Conservation (phyloP, 2,329 filamentous ascomycete species). For the Aspergillus sp. region DNA sequence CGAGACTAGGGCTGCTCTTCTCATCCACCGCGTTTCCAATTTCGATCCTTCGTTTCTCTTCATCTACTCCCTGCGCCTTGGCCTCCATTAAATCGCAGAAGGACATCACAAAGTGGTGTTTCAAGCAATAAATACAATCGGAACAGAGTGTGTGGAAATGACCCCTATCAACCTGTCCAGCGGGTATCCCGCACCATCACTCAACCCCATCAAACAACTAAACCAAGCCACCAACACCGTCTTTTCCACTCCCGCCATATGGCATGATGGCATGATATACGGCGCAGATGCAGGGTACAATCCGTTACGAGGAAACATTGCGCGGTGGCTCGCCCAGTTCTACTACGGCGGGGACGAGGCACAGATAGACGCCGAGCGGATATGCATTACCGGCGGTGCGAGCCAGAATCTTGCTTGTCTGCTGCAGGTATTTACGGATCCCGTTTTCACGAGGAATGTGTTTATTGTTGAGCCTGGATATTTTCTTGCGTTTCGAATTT, state of each 20-base stretch:
- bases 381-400: constrained; percentile 82
- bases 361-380: constrained; percentile 54
- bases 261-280: constrained; percentile 58
- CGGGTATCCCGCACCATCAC: not conserved
- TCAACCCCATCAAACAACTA: not conserved
- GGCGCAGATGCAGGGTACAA: constrained; percentile 74
- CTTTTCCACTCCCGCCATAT: not conserved
- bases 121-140: too few species aligned
- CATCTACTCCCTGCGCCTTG: too few species aligned
- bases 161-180: not conserved
- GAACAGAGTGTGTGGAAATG: too few species aligned
- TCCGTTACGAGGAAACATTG: constrained; percentile 67
- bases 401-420: constrained; percentile 78
- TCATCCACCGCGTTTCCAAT: too few species aligned
- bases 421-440: constrained; percentile 78
- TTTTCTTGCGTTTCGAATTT: constrained; percentile 80
- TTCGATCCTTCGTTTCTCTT: too few species aligned
- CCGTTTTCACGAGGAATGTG: constrained; percentile 68
- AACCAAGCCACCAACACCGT: not conserved
- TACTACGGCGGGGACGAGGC: constrained; percentile 50
- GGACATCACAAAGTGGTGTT: too few species aligned
- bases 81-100: too few species aligned
- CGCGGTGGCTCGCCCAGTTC: constrained; percentile 67
- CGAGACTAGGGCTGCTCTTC: too few species aligned
- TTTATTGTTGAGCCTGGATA: constrained; percentile 85